Evolutionary conservation across 2,329 filamentous ascomycete species (phyloP).

Genomic region (Aspergillus transmontanensis): DNA sequence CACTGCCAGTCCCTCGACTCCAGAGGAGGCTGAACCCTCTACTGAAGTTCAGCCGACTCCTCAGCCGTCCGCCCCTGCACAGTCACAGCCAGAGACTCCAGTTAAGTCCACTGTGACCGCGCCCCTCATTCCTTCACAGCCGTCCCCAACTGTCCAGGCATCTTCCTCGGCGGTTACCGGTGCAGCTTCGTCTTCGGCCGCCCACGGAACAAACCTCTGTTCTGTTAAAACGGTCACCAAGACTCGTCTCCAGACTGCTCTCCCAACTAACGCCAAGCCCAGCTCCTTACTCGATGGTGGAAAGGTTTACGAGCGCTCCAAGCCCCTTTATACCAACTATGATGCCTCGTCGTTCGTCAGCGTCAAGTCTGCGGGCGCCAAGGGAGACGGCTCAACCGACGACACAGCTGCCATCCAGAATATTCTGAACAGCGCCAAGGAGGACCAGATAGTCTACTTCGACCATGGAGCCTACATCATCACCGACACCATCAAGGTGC

Average conservation of each 20-base stretch:
- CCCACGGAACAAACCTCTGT: constrained; percentile 23
- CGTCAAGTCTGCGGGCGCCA: constrained; percentile 79
- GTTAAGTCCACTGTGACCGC: not conserved
- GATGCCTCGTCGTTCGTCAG: constrained; percentile 73
- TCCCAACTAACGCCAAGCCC: constrained; percentile 65
- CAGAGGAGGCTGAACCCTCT: not conserved
- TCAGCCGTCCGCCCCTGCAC: not conserved
- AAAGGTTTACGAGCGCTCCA: constrained; percentile 77
- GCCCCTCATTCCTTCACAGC: constrained; percentile 4
- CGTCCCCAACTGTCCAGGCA: not conserved
- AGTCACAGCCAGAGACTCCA: not conserved
- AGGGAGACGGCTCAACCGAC: constrained; percentile 83
- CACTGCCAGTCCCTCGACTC: not conserved
- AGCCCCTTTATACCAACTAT: constrained; percentile 81
- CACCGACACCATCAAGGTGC: constrained; percentile 61
- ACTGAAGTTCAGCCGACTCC: not conserved
- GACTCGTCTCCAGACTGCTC: constrained; percentile 60
- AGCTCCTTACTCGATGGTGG: constrained; percentile 65
- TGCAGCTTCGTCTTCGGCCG: constrained; percentile 5
- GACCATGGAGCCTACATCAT: constrained; percentile 67
- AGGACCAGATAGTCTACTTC: constrained; percentile 64
- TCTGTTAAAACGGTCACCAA: constrained; percentile 36
- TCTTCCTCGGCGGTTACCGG: constrained; percentile 9
- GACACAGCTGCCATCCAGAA: constrained; percentile 84
- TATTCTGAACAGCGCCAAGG: constrained; percentile 67